Base-by-base conservation (phyloP, 495 filamentous ascomycete genomes). In the Tuber calosporum region DNA sequence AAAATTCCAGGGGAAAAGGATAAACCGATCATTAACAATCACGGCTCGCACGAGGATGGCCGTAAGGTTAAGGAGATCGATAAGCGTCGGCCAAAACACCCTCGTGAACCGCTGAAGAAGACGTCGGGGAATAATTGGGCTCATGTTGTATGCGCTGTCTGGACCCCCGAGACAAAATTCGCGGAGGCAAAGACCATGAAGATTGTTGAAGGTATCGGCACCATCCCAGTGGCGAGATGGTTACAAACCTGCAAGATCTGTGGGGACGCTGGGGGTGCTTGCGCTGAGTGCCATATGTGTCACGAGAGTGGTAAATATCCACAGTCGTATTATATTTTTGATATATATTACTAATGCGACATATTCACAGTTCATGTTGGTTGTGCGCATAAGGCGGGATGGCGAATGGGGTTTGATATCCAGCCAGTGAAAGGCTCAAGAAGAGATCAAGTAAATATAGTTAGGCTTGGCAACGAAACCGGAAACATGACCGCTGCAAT, bases 101-200 rank as follows among this genome's bases (percentile, higher is more conserved):
- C 95, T 39, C 91, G 96, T 26, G 95, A 98, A 78, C 90, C 95
- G 4, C 83, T 99, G 70, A 99, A 99, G 84, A 87, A 91, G 40
- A 99, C 95, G 0, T 88, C 90, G 13, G 91, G 92, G 73, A 97
- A 97, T 83, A 97, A 98, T 79, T 99, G 95, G 95, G 91, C 96
- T n/a, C 95, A 99, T 80, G 92, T 97, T 39, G 87, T 89, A 62
- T 99, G 95, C 79, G 93, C 95, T 6, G 85, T 97, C 41, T 97
- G 90, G 89, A 92, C 90, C 15, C 92, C 93, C 0, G 95, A 97
- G 79, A 89, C 97, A 77, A 96, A 93, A 80, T 98, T 96, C 81
- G 91, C 90, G 37, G 90, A 91, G 80, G 90, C 93, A 34, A 88
- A 90, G 74, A 88, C 90, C 8, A 84, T 99, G 30, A 90, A 92